These are phyloP conservation scores for Fusarium sp. DNA, from an alignment of 2,329 filamentous ascomycete genomes.

Conservation along the genomic window DNA sequence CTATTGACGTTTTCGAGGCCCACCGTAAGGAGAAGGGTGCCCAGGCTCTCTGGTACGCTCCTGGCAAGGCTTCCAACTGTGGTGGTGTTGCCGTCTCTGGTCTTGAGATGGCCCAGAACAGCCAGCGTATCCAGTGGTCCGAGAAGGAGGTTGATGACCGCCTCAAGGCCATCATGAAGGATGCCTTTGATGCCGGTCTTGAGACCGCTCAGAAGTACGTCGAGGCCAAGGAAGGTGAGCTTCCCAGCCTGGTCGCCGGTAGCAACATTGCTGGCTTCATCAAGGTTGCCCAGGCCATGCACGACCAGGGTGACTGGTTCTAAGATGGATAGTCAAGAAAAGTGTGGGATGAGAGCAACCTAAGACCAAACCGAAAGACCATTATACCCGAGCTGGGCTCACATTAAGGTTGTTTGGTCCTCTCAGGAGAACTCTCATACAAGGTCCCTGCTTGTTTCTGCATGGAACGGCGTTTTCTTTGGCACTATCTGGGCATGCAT, in stretches of 20 bases:
- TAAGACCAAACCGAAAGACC: constrained; percentile 27
- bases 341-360: constrained; percentile 9
- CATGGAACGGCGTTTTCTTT: constrained; percentile 34
- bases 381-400: constrained; percentile 43
- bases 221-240: constrained; percentile 79
- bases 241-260: constrained; percentile 90
- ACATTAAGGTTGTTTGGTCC: constrained; percentile 33
- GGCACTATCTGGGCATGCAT: constrained; percentile 41
- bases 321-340: constrained; percentile 17
- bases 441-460: constrained; percentile 13
- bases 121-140: constrained; percentile 85
- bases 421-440: not conserved
- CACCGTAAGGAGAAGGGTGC: constrained; percentile 75
- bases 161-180: constrained; percentile 95
- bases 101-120: constrained; percentile 99
- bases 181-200: constrained; percentile 89
- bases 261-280: constrained; percentile 98
- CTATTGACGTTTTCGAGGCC: constrained; percentile 92
- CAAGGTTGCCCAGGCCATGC: constrained; percentile 95
- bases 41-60: constrained; percentile 90
- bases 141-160: constrained; percentile 89
- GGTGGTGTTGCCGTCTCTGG: constrained; percentile 97
- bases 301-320: constrained; percentile 96
- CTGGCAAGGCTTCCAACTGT: constrained; percentile 96
- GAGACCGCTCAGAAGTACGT: constrained; percentile 92